Base-by-base conservation (phyloP, 768 basidiomycete species). In the Pulveroboletus frians region DNA sequence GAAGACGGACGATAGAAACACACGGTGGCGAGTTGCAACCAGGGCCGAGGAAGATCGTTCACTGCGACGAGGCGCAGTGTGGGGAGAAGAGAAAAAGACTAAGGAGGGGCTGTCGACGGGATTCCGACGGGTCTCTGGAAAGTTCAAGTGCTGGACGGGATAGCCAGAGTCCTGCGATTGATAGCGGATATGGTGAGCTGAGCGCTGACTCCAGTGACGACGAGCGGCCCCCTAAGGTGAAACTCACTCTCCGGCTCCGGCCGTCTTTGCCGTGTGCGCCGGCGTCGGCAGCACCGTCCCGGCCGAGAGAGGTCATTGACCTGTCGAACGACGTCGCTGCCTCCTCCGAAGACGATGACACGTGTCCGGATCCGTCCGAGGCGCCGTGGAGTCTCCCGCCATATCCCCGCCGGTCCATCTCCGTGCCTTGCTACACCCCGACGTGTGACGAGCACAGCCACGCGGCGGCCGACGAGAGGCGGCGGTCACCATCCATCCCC, bases 211-310 rank as follows among this genome's bases (percentile, higher is more conserved):
- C 66, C 21, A 65, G 65, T 26, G 71, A 72, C 37, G 63, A 65
- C 34, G 71, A 69, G 41, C 63, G 67, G 27, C 67, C 76, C 7
- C 78, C 80, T 18, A 88, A 87, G 61, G 79, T 86, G 59, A 87
- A 85, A 61, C 74, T 88, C 29, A 84, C 80, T 3, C 71, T 88
- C 23, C 77, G 83, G 32, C 76, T 88, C 37, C 79, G 78, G 49
- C 70, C 67, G 4, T 59, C 65, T 39, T 60, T 68, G 3, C 54
- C 70, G 1, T 56, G 68, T 39, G 55, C 55, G 43, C 43, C 48
- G n/a, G 48, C 39, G 6, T 34, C 50, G 15, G 45, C 45, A 47
- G 45, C 56, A 41, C 51, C 23, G 14, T 43, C 60, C 32, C 54
- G 21, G 4, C 37, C 56, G 8, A 61, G 56, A 29, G 67, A 68